Percentiles rank a stretch among this genome's conserved stretches.
Conservation (phyloP, 2,329 filamentous ascomycete genomes). For the Colletotrichum paranaense region DNA sequence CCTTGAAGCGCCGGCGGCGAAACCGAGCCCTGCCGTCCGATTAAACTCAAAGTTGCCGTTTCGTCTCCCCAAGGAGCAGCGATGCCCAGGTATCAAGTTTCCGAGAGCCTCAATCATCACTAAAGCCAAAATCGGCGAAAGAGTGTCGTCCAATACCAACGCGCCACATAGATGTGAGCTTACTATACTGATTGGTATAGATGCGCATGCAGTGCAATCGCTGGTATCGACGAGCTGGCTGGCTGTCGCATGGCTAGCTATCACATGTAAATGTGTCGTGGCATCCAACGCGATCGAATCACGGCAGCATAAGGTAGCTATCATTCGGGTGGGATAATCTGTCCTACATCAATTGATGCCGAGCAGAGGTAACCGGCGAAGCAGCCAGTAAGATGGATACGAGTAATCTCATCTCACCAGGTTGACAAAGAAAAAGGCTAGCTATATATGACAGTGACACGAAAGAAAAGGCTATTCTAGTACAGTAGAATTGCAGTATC, state of each 20-base stretch:
- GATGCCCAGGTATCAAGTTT: background rate
- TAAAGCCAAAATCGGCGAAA: background rate
- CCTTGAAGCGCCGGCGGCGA: background rate
- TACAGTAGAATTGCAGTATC: background rate
- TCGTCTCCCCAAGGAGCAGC: background rate
- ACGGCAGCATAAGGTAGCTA: background rate
- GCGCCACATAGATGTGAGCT: background rate
- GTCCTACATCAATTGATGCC: background rate
- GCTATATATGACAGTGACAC: background rate
- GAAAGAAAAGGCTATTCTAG: background rate
- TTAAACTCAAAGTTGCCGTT: background rate
- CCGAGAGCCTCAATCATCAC: background rate
- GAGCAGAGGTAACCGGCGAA: background rate
- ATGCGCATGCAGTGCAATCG: background rate
- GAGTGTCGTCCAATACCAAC: background rate
- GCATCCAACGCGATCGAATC: background rate
- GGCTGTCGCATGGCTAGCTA: too few relatives aligned
- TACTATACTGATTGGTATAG: background rate
- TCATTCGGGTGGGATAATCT: background rate
- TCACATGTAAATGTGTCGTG: too few relatives aligned
- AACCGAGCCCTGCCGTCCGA: background rate
- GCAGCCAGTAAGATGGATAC: background rate
- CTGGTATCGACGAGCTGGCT: too few relatives aligned
- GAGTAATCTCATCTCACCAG: background rate
- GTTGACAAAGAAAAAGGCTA: background rate